Evolutionary conservation across 371 early-diverging fungal genomes (phyloP).

Genomic region (Dichotomocladium elegans): DNA sequence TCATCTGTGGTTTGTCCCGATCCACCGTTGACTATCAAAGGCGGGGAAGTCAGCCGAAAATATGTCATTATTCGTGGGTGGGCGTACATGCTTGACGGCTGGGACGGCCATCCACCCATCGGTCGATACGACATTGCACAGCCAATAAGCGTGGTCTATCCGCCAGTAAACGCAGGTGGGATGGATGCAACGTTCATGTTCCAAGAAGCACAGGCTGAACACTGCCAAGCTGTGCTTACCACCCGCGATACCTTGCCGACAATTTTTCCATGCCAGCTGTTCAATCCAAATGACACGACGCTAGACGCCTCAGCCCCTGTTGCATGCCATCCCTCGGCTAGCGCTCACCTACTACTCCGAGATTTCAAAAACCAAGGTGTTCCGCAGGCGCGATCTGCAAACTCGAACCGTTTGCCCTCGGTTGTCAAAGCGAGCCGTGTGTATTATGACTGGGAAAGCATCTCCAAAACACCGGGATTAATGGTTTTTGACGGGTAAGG

Average conservation of each 20-base stretch:
- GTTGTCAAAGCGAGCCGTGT: too few relatives aligned
- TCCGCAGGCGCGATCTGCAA: too few relatives aligned
- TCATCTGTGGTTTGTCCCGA: slow-evolving; percentile 49
- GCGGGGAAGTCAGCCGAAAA: slow-evolving; percentile 30
- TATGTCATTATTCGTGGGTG: slow-evolving; percentile 51
- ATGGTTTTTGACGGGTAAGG: too few relatives aligned
- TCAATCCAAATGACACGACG: slow-evolving; percentile 41
- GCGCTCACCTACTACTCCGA: too few relatives aligned
- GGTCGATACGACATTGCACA: slow-evolving; percentile 26
- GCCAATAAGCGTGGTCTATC: slow-evolving; percentile 50
- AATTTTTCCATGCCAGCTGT: slow-evolving; percentile 70
- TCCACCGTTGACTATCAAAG: slow-evolving; percentile 24
- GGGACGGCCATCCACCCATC: slow-evolving; percentile 44
- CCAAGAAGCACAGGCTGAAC: slow-evolving; percentile 43
- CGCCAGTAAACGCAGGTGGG: slow-evolving; percentile 60
- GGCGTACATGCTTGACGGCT: slow-evolving; percentile 49
- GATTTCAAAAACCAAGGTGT: too few relatives aligned
- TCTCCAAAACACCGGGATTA: too few relatives aligned
- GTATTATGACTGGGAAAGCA: too few relatives aligned
- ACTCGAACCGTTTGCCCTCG: too few relatives aligned
- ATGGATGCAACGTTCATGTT: slow-evolving; percentile 56
- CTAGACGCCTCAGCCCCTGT: slow-evolving; percentile 46
- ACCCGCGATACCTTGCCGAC: slow-evolving; percentile 23
- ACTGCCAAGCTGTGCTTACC: slow-evolving; percentile 56
- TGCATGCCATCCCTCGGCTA: slow-evolving; percentile 59